Conservation (phyloP, 305 asterid species). For the Solanum hybrid region DNA sequence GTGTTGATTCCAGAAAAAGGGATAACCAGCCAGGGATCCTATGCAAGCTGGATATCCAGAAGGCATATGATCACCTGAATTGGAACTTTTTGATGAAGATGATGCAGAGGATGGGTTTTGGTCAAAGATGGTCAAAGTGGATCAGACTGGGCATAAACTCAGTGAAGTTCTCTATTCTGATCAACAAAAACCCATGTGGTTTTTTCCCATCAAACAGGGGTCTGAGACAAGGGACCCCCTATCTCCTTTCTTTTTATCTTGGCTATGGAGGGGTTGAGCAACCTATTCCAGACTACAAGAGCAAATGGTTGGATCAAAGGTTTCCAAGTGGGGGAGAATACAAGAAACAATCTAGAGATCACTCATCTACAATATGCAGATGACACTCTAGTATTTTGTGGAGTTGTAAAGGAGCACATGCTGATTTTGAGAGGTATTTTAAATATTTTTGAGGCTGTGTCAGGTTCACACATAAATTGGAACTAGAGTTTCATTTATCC, state of each 20-base stretch:
- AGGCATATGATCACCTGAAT: background rate
- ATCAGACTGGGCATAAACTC: background rate
- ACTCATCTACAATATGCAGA: background rate
- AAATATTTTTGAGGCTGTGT: background rate
- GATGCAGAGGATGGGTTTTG: background rate
- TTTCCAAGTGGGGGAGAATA: background rate
- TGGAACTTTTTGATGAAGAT: background rate
- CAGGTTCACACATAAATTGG: background rate
- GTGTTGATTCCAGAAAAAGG: background rate
- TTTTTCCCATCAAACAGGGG: background rate
- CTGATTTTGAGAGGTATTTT: background rate
- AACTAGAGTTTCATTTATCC: background rate
- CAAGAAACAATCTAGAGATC: background rate
- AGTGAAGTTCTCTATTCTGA: background rate
- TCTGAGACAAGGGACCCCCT: background rate
- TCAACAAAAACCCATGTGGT: background rate
- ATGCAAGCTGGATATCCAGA: background rate
- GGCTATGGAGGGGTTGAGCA: background rate
- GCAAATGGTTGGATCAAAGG: background rate
- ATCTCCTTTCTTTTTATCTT: background rate
- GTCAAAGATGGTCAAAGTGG: background rate
- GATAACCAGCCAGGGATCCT: background rate
- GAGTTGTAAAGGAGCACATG: background rate
- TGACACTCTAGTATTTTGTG: background rate
- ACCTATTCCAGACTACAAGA: background rate